Evolutionary conservation across 208 protist genomes (phyloP).

Genomic region (Wallacemonas sp.): DNA sequence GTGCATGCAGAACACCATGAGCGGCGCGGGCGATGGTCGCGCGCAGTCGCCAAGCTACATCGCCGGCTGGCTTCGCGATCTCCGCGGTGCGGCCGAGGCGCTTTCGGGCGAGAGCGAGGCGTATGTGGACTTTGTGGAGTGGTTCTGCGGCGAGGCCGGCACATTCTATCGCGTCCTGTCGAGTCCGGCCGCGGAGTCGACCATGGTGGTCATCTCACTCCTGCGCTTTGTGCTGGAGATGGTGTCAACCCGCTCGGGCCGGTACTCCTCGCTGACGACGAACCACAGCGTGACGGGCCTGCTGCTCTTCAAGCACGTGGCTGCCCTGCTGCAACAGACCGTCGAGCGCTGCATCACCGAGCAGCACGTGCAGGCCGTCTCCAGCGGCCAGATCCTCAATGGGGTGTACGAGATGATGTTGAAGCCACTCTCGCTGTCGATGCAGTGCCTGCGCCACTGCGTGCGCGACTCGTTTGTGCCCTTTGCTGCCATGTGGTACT

Average conservation of each 20-base stretch:
- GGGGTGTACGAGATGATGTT: conserved; percentile 66
- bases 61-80: conserved; percentile 85
- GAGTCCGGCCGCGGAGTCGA: conserved; percentile 37
- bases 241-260: conserved; percentile 47
- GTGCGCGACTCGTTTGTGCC: conserved; percentile 73
- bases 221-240: conserved; percentile 76
- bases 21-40: conserved; percentile 36
- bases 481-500: conserved; percentile 84
- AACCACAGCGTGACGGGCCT: conserved; percentile 76
- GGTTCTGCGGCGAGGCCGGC: conserved; percentile 58
- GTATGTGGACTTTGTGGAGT: conserved; percentile 70
- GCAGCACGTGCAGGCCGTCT: conserved; percentile 51
- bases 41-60: conserved; percentile 58
- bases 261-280: conserved; percentile 37
- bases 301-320: conserved; percentile 78
- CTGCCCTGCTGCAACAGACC: conserved; percentile 52
- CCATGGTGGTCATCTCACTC: conserved; percentile 70
- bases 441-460: conserved; percentile 62
- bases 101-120: conserved; percentile 36
- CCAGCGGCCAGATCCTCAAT: conserved; percentile 22
- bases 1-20: conserved; percentile 72
- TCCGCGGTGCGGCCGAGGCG: conserved; percentile 68
- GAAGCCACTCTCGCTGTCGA: conserved; percentile 77
- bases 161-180: conserved; percentile 48
- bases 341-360: conserved; percentile 67